Evolutionary conservation across 2,329 filamentous ascomycete genomes (phyloP).

Genomic region (Colletotrichum liriopes): DNA sequence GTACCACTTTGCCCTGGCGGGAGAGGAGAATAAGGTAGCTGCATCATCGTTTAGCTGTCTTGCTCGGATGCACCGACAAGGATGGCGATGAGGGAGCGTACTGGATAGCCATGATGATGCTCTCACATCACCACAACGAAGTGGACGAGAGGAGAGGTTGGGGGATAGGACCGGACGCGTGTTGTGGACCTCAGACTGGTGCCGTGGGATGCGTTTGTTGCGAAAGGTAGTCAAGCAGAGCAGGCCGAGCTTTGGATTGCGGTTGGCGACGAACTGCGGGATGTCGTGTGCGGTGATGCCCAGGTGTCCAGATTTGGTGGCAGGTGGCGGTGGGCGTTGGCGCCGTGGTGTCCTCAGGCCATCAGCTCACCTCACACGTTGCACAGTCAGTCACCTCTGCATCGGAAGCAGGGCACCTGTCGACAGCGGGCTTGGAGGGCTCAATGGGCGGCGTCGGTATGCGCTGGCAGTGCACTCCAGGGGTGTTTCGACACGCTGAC

Average conservation of each 20-base stretch:
- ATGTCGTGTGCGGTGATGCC: conserved; percentile 26
- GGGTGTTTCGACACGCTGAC: conserved; percentile 8
- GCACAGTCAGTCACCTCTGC: not conserved
- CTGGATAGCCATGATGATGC: conserved; percentile 61
- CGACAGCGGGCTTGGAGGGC: not conserved
- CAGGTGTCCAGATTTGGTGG: conserved; percentile 32
- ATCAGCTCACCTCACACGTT: not conserved
- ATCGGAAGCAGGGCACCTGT: not conserved
- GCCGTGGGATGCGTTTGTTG: conserved; percentile 11
- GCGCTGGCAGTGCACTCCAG: not conserved
- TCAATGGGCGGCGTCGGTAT: not conserved
- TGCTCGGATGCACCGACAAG: conserved; percentile 8
- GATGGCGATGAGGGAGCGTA: conserved; percentile 48
- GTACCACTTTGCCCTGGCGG: conserved; percentile 98
- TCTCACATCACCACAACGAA: conserved; percentile 43
- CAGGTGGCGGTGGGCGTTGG: conserved; percentile 3
- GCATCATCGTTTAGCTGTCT: conserved; percentile 43
- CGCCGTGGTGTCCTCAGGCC: conserved; percentile 36
- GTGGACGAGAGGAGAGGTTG: conserved; percentile 34
- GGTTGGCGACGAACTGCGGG: conserved; percentile 46
- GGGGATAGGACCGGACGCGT: conserved; percentile 29
- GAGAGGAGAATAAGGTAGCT: conserved; percentile 99
- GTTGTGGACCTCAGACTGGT: conserved; percentile 35
- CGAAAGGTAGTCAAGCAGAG: conserved; percentile 18
- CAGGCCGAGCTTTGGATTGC: conserved; percentile 36